Evolutionary conservation across 176 grass and related monocot species (phyloP), one percentile per base, ranked within the genome.

Genomic region (Panicum miliaceum): DNA sequence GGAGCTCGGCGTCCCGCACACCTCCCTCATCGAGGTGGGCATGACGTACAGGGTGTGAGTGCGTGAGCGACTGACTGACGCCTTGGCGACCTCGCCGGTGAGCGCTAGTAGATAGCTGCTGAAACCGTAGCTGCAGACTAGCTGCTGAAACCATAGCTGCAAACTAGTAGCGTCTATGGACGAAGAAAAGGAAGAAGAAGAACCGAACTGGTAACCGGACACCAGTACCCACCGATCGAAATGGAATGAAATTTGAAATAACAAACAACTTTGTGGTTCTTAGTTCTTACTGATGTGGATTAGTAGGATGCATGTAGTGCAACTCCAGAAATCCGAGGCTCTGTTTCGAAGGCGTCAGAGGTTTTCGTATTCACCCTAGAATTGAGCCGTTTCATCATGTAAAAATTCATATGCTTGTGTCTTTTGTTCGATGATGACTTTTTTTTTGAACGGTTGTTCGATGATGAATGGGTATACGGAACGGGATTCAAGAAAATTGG

Each of bases 21-120:
- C 87, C 35, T 95, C 93, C 10, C 86, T 98, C 10, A 86, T 98
- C 78, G 91, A 98, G 91, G 96, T 95, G 22, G 93, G 96, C 76
- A 94, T 93, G 85, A 79, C 84, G 38, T 98, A 98, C 88, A 92
- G 60, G 57, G 85, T 98, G 52, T 56, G 19, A 54, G 2, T 5
- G 7, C 8, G n/a, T 94, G 86, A 94, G 41, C 5, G n/a, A 4
- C 0, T 25, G 43, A 35, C 7, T 22, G 54, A 11, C 73, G 3
- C 36, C 53, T 43, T 3, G 43, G 19, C 43, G 25, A 3, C 32
- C 34, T 27, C 14, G 25, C 19, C 26, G 47, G 16, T 11, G 68
- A 73, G 14, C 23, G 25, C 15, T 16, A 27, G 14, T 16, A 27
- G 14, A 25, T 52, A 34, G 16, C 41, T 72, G 69, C 43, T 51